These are phyloP conservation scores for Oidium heveae DNA, from an alignment of 2,329 filamentous ascomycete genomes.

Conservation along the genomic window DNA sequence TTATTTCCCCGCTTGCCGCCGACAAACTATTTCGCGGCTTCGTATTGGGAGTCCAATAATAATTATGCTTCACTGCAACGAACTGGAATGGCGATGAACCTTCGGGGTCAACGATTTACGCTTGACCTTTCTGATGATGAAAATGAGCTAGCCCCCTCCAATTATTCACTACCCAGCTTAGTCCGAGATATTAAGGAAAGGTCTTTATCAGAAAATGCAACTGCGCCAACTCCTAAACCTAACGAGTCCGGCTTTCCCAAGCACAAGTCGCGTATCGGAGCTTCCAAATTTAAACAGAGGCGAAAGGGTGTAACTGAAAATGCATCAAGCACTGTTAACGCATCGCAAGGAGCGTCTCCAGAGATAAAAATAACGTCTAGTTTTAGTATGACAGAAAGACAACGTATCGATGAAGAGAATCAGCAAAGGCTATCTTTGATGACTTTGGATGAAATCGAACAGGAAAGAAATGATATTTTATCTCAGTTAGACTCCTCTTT, in stretches of 20 bases:
- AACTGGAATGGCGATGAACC: constrained; percentile 17
- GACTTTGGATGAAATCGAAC: constrained; percentile 58
- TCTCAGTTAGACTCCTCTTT: constrained; percentile 49
- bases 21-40: too few relatives aligned
- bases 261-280: constrained; percentile 49
- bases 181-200: constrained; percentile 62
- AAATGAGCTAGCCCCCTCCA: constrained; percentile 16
- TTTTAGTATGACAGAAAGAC: constrained; percentile 31
- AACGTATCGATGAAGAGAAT: constrained; percentile 65
- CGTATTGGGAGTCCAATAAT: too few relatives aligned
- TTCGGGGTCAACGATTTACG: constrained; percentile 33
- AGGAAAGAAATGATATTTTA: constrained; percentile 60
- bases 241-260: constrained; percentile 57
- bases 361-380: constrained; percentile 6
- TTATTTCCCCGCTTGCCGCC: too few relatives aligned
- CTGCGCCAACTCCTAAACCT: constrained; percentile 29
- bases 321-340: neutral
- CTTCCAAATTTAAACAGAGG: constrained; percentile 61
- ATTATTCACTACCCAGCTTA: constrained; percentile 17
- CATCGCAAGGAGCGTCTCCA: neutral
- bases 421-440: constrained; percentile 46
- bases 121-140: constrained; percentile 31
- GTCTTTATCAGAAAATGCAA: constrained; percentile 31
- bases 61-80: too few relatives aligned
- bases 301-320: constrained; percentile 11